Conservation (phyloP, 177 flowering plant genomes). For the Vitis hybrid region DNA sequence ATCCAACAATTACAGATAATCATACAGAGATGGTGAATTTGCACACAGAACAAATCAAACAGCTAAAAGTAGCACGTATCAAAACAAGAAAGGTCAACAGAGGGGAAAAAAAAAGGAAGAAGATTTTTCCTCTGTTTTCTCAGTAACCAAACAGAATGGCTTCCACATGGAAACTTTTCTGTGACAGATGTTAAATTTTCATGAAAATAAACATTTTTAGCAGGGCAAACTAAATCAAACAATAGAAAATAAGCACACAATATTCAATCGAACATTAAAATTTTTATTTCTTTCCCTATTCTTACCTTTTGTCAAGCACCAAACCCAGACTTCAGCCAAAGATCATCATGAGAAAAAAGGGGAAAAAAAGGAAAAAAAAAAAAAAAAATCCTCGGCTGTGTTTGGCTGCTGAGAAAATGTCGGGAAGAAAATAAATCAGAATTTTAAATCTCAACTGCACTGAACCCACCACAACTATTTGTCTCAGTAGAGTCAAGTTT, state of each 20-base stretch:
- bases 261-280: no score
- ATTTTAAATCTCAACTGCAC: background rate
- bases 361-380: no score
- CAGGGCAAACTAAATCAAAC: no score
- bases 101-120: no score
- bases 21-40: background rate
- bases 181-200: no score
- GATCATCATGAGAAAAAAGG: no score
- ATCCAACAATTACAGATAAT: background rate
- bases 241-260: no score
- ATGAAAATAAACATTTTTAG: no score
- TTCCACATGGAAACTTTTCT: background rate
- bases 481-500: conserved; percentile 1
- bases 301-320: no score
- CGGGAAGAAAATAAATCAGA: conserved; percentile 1
- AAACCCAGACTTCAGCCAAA: no score
- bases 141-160: conserved; percentile 1
- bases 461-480: background rate
- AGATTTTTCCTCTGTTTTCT: conserved; percentile 1
- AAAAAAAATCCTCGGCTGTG: background rate
- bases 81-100: background rate
- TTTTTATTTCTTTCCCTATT: no score
- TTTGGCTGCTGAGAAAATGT: conserved; percentile 13
- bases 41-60: background rate
- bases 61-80: background rate